phyloP scores from a whole-genome alignment of 2,329 filamentous ascomycete genomes.

The Eurotiales sp. region DNA sequence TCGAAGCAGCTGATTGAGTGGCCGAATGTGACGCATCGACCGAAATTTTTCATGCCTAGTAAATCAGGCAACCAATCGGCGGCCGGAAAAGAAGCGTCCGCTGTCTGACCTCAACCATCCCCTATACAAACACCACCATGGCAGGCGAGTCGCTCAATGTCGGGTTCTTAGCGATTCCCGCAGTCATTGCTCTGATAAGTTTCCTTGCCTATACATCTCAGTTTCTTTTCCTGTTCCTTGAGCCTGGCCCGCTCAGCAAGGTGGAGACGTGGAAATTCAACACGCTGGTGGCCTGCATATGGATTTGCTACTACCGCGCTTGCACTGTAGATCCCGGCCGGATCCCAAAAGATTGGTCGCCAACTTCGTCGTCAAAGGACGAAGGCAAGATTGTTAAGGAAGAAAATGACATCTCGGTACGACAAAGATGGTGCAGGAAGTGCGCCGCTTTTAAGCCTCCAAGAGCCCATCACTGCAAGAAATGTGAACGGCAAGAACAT shows the following conservation, averaged over 20 bases:
- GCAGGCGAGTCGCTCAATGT: conserved; percentile 15
- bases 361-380: conserved; percentile 12
- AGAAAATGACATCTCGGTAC: conserved; percentile 18
- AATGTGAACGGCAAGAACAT: conserved; percentile 52
- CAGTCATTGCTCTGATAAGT: conserved; percentile 51
- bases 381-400: conserved; percentile 19
- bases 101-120: no score
- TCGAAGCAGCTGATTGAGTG: no score
- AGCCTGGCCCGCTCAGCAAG: conserved; percentile 50
- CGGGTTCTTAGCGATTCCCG: conserved; percentile 48
- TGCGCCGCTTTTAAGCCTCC: conserved; percentile 61
- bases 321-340: conserved; percentile 57
- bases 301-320: conserved; percentile 57
- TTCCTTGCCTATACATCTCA: conserved; percentile 61
- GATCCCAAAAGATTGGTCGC: conserved; percentile 45
- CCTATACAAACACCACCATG: no score
- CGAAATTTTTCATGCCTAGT: background rate
- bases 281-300: conserved; percentile 50
- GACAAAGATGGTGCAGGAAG: conserved; percentile 57
- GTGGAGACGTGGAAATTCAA: conserved; percentile 55
- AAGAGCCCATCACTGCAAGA: conserved; percentile 62
- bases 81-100: no score
- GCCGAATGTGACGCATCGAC: no score
- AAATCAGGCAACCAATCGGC: background rate
- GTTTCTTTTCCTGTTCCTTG: conserved; percentile 52